Conservation (phyloP, 352 stramenopile species). For the Phytophthora hybrid region DNA sequence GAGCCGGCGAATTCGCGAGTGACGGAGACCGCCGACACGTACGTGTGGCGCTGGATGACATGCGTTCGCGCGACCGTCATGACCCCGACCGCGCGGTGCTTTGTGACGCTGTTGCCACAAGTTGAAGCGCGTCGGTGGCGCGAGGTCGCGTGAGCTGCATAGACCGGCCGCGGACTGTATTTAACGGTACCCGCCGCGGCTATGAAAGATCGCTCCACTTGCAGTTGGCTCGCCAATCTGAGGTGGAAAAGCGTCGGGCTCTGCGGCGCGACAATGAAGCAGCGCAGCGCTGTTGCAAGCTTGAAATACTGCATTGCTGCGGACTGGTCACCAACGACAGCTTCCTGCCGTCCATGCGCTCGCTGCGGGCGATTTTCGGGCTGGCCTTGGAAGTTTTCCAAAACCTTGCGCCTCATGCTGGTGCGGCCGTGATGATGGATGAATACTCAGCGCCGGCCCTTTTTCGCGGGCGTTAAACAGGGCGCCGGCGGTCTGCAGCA, state of each 20-base stretch:
- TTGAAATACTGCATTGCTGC: background rate
- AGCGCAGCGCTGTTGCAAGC: background rate
- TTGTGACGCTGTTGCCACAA: conserved; percentile 10
- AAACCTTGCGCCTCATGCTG: conserved; percentile 22
- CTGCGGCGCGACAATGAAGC: background rate
- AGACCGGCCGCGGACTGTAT: conserved; percentile 9
- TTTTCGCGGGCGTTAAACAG: conserved; percentile 24
- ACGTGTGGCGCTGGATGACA: conserved; percentile 24
- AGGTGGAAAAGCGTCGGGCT: background rate
- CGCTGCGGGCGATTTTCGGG: background rate
- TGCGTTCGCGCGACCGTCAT: conserved; percentile 20
- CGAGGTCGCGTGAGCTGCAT: conserved; percentile 12
- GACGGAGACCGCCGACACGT: conserved; percentile 14
- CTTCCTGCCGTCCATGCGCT: background rate
- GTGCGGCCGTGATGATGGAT: conserved; percentile 22
- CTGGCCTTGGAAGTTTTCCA: conserved; percentile 7
- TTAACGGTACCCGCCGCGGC: conserved; percentile 6
- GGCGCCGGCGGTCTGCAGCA: background rate
- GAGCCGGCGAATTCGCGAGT: conserved; percentile 33
- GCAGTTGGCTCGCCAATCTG: conserved; percentile 8
- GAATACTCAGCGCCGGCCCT: conserved; percentile 19
- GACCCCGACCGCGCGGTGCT: conserved; percentile 9
- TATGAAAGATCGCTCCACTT: conserved; percentile 24
- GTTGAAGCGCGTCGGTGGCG: conserved; percentile 18
- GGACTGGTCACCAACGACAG: background rate